Percentiles rank a stretch among this genome's conserved stretches.
phyloP scores from a whole-genome alignment of 306 rosid species.

The barrel medic (Medicago truncatula) region MtrunA17r5.0-ANR NC_053049.1:42955501-42956000 shows the following conservation, averaged over 20 bases:
- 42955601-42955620: too few relatives aligned
- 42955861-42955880: constrained; percentile 72
- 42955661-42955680: too few relatives aligned
- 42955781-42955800: constrained; percentile 47
- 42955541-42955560: too few relatives aligned
- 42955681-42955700: too few relatives aligned
- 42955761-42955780: constrained; percentile 49
- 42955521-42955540: too few relatives aligned
- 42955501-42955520: too few relatives aligned
- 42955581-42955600: too few relatives aligned
- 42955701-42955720: too few relatives aligned
- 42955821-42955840: constrained; percentile 12
- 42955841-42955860: constrained; percentile 53
- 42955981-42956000: constrained; percentile 11
- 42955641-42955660: too few relatives aligned
- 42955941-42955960: constrained; percentile 31
- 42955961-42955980: not conserved
- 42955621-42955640: too few relatives aligned
- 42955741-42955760: constrained; percentile 28
- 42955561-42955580: too few relatives aligned
- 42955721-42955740: not conserved
- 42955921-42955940: constrained; percentile 23
- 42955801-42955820: constrained; percentile 37
- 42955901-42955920: not conserved
- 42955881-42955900: constrained; percentile 57